Conservation (phyloP, 2,329 filamentous ascomycete species). For the Exserohilum turcica region DNA sequence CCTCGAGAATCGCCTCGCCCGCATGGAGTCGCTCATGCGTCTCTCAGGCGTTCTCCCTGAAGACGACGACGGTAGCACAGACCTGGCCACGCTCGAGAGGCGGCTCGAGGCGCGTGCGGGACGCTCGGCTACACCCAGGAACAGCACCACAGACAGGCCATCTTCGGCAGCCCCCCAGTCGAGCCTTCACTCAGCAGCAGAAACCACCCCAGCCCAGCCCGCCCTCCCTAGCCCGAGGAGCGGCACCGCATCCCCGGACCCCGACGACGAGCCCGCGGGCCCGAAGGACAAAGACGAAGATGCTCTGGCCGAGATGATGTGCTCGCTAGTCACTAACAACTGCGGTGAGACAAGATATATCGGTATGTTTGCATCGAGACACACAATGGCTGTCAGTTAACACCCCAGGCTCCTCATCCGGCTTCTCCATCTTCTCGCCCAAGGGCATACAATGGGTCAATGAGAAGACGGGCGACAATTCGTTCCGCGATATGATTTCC, state of each 20-base stretch:
- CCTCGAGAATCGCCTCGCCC: constrained; percentile 88
- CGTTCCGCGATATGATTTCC: constrained; percentile 94
- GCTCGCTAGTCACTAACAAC: constrained; percentile 92
- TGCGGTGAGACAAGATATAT: constrained; percentile 95
- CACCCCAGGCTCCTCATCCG: constrained; percentile 81
- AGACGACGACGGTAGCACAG: constrained; percentile 82
- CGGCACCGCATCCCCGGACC: constrained; percentile 58
- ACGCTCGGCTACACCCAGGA: constrained; percentile 29
- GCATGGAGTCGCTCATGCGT: constrained; percentile 90
- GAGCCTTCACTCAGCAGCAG: constrained; percentile 12
- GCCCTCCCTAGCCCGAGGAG: constrained; percentile 58
- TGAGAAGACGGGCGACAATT: constrained; percentile 92
- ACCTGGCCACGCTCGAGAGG: constrained; percentile 86
- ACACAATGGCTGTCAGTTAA: constrained; percentile 13
- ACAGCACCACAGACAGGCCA: constrained; percentile 40
- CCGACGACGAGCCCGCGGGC: constrained; percentile 45
- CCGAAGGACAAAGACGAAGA: constrained; percentile 69
- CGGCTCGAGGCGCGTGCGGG: constrained; percentile 61
- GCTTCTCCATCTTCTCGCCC: constrained; percentile 97
- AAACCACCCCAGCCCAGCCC: constrained; percentile 52
- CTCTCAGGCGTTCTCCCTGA: constrained; percentile 85
- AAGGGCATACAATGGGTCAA: constrained; percentile 99
- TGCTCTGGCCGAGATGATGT: constrained; percentile 97
- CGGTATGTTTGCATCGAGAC: constrained; percentile 59
- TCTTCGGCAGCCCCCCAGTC: constrained; percentile 48